A percentile compares a stretch with the other conserved stretches of the same genome.
These are phyloP conservation scores for Cymodocea nodosa DNA, from an alignment of 116 monocot species.

Conservation along the genomic window DNA sequence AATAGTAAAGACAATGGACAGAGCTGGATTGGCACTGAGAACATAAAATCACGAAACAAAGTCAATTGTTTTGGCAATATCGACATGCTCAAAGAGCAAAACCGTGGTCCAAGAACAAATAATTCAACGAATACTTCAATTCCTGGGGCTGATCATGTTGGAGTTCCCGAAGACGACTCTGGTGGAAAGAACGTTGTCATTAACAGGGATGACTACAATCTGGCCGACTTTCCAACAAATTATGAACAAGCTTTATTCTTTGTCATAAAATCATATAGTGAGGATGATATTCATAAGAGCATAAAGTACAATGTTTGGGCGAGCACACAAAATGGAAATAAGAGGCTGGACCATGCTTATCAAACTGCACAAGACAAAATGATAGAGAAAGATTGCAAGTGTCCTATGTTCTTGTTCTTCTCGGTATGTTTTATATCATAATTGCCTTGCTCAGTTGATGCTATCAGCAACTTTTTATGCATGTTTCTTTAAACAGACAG, in stretches of 20 bases:
- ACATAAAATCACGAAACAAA: constrained; percentile 22
- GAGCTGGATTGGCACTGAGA: constrained; percentile 24
- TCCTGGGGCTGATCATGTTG: constrained; percentile 10
- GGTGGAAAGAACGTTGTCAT: constrained; percentile 17
- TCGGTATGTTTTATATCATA: constrained; percentile 25
- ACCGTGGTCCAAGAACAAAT: constrained; percentile 47
- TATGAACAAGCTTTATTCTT: constrained; percentile 65
- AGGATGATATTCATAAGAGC: constrained; percentile 86
- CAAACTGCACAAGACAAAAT: constrained; percentile 16
- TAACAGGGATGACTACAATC: constrained; percentile 56
- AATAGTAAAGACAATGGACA: constrained; percentile 23
- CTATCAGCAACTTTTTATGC: too few relatives aligned
- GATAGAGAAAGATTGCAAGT: constrained; percentile 15
- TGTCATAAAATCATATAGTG: constrained; percentile 83
- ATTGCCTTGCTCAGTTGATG: too few relatives aligned
- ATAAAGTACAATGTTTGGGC: constrained; percentile 88
- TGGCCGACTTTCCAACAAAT: constrained; percentile 49
- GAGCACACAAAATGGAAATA: constrained; percentile 76
- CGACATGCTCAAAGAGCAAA: constrained; percentile 43
- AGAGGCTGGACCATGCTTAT: constrained; percentile 38
- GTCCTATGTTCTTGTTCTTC: constrained; percentile 53
- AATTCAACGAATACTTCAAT: constrained; percentile 9
- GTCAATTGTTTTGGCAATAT: constrained; percentile 10
- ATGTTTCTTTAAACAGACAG: too few relatives aligned
- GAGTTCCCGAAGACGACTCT: constrained; percentile 3